Evolutionary conservation across 495 filamentous ascomycete species (phyloP), one percentile per base, ranked within the genome.

Genomic region (Penicillium lagena): DNA sequence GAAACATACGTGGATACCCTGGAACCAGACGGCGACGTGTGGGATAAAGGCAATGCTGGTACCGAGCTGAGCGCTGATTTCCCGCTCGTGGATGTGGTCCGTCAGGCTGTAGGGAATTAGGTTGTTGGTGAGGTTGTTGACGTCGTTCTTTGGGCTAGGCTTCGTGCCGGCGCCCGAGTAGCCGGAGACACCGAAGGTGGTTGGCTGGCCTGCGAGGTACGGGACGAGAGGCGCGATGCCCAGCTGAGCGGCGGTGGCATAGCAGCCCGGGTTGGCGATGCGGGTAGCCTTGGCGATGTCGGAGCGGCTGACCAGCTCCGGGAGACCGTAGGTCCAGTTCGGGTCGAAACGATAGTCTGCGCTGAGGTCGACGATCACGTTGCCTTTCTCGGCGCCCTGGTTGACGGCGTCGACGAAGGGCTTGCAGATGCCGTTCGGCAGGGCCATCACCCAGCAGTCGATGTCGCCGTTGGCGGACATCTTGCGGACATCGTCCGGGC

Each of bases 101-200:
- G 89, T 95, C 67, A 98, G 66, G 53, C 83, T 89, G 72, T 96
- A 96, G 3, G 91, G 85, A 40, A 96, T 90, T 45, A 96, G 74
- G 71, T 96, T 96, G 73, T 90, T 79, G 40, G 79, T 87, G 14
- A 98, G 79, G 59, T 83, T 76, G n/a, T 85, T 66, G 15, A 96
- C 85, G 58, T 98, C 86, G 74, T 98, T 98, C 81, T 96, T 96
- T 12, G 90, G 83, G 43, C 80, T 87, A 0, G 90, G 90, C 72
- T 96, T 98, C 45, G 93, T 96, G 56, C 93, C 93, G 29, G 93
- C 93, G 29, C 93, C 93, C 1, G 89, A 95, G 70, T 98, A 98
- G 15, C 93, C 93, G 10, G 88, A 94, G 8, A 96, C 85, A 67
- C 93, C 93, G 57, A 97, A 96, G 47, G 90, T 71, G 37, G 85